phyloP scores from a whole-genome alignment of 129 eudicot species.

The sunflower (Helianthus annuus) region HanXRQr2.0-SUNRISE NC_035438.2:44686933-44687432 shows the following conservation, averaged over 20 bases:
- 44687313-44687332: slow-evolving; percentile 36
- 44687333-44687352: slow-evolving; percentile 45
- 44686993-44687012: neutral
- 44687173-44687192: neutral
- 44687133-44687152: neutral
- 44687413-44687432: slow-evolving; percentile 38
- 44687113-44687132: neutral
- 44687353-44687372: slow-evolving; percentile 32
- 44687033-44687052: neutral
- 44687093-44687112: neutral
- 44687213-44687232: slow-evolving; percentile 5
- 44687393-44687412: slow-evolving; percentile 38
- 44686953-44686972: neutral
- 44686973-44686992: neutral
- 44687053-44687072: slow-evolving; percentile 2
- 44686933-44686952: slow-evolving; percentile 5
- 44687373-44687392: slow-evolving; percentile 29
- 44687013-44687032: neutral
- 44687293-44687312: slow-evolving; percentile 18
- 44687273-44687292: neutral
- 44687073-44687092: neutral
- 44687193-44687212: slow-evolving; percentile 14
- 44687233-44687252: slow-evolving; percentile 17
- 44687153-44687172: neutral
- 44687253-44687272: neutral